phyloP scores from a whole-genome alignment of 495 filamentous ascomycete genomes.

The Gamarada debralockiae region DNA sequence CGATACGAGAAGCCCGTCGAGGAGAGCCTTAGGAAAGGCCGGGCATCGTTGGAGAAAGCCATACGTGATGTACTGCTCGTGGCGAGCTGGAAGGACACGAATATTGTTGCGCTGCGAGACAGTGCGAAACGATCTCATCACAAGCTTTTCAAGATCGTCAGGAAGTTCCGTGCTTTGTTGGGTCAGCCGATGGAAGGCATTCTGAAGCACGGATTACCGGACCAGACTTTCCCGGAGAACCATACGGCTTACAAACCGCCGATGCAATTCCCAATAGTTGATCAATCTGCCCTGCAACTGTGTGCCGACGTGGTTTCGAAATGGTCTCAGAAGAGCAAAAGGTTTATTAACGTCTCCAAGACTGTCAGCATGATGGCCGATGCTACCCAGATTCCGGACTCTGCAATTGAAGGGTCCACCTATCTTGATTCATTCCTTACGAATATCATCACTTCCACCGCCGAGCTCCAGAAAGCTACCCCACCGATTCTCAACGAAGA shows the following conservation, averaged over 20 bases:
- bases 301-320: conserved; percentile 47
- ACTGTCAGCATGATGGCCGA: conserved; percentile 63
- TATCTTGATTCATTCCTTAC: conserved; percentile 64
- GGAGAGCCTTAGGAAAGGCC: conserved; percentile 58
- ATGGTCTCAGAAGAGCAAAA: conserved; percentile 59
- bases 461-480: conserved; percentile 73
- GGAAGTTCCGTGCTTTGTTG: conserved; percentile 77
- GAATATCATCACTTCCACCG: conserved; percentile 62
- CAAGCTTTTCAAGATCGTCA: conserved; percentile 85
- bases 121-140: conserved; percentile 86
- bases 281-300: conserved; percentile 41
- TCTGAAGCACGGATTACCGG: conserved; percentile 62
- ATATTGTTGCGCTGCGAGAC: conserved; percentile 80
- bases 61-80: conserved; percentile 84
- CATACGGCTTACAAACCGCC: conserved; percentile 17
- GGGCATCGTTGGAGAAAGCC: conserved; percentile 70
- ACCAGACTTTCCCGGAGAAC: conserved; percentile 26
- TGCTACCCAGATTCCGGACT: conserved; percentile 46
- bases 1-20: conserved; percentile 62
- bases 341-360: conserved; percentile 63
- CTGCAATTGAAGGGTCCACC: conserved; percentile 49
- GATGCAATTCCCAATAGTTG: conserved; percentile 25
- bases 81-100: conserved; percentile 95
- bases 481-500: conserved; percentile 73
- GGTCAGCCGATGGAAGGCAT: conserved; percentile 64